A percentile compares a stretch with the other conserved stretches of the same genome.
Conservation (phyloP, 192 early-diverging fungal genomes). For the Phlyctochytrium bullatum region DNA sequence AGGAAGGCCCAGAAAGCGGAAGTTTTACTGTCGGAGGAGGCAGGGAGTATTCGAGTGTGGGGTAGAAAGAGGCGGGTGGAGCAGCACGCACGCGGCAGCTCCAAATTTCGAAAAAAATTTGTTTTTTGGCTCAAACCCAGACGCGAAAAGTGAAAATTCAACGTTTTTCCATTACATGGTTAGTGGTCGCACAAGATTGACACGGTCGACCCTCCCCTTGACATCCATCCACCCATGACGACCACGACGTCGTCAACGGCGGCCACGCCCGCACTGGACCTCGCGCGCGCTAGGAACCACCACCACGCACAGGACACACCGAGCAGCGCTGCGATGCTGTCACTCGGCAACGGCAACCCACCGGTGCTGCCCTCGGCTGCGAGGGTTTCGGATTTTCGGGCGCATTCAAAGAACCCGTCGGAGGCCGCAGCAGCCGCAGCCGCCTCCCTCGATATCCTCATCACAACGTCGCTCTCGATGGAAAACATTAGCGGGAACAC, state of each 20-base stretch:
- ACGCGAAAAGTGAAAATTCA: conserved; percentile 75
- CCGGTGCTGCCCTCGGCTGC: too few species aligned
- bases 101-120: conserved; percentile 89
- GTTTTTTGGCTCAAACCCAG: conserved; percentile 75
- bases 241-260: conserved; percentile 81
- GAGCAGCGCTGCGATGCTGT: conserved; percentile 63
- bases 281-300: conserved; percentile 67
- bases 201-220: conserved; percentile 85
- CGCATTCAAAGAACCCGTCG: too few species aligned
- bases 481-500: too few species aligned
- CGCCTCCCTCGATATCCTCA: too few species aligned
- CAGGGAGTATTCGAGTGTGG: not conserved
- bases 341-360: too few species aligned
- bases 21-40: too few species aligned
- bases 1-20: too few species aligned
- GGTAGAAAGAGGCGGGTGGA: not conserved
- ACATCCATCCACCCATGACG: conserved; percentile 75
- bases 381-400: too few species aligned
- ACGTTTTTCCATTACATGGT: conserved; percentile 83
- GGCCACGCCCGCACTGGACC: conserved; percentile 38
- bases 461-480: too few species aligned
- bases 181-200: conserved; percentile 73
- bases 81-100: conserved; percentile 91
- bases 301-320: conserved; percentile 68
- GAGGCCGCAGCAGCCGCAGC: conserved; percentile 80